Conservation (phyloP, 371 early-diverging fungal species). For the Chytridium lagenaria region DNA sequence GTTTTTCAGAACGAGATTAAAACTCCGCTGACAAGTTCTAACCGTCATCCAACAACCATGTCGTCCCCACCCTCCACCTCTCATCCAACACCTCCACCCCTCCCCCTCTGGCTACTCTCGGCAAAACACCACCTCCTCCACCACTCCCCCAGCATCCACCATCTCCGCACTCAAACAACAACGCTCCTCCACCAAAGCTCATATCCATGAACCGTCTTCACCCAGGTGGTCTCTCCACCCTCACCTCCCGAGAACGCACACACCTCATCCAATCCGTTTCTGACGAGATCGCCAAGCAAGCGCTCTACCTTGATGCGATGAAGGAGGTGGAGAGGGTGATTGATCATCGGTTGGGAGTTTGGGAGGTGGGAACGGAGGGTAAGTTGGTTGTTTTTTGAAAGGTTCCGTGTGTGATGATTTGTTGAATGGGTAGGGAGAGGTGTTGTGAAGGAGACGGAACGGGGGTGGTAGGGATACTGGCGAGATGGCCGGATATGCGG, state of each 20-base stretch:
- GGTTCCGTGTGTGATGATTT: neutral
- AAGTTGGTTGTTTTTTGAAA: neutral
- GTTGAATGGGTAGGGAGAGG: constrained; percentile 19
- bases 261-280: constrained; percentile 9
- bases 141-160: too few species aligned
- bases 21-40: too few species aligned
- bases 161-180: too few species aligned
- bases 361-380: neutral
- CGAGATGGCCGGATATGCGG: constrained; percentile 19
- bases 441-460: constrained; percentile 26
- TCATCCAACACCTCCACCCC: constrained; percentile 10
- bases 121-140: too few species aligned
- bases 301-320: neutral
- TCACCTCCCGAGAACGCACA: constrained; percentile 9
- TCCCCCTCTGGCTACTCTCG: constrained; percentile 31
- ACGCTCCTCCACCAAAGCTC: constrained; percentile 21
- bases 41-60: too few species aligned
- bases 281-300: neutral
- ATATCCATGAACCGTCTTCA: neutral
- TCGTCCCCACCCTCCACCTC: too few species aligned
- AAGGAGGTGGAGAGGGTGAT: neutral
- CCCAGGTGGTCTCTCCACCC: too few species aligned
- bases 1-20: too few species aligned
- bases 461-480: constrained; percentile 18
- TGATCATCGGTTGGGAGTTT: neutral